A percentile compares a stretch with the other conserved stretches of the same genome.
phyloP scores from a whole-genome alignment of 768 basidiomycete genomes.

The Ephemerocybe angulata region DNA sequence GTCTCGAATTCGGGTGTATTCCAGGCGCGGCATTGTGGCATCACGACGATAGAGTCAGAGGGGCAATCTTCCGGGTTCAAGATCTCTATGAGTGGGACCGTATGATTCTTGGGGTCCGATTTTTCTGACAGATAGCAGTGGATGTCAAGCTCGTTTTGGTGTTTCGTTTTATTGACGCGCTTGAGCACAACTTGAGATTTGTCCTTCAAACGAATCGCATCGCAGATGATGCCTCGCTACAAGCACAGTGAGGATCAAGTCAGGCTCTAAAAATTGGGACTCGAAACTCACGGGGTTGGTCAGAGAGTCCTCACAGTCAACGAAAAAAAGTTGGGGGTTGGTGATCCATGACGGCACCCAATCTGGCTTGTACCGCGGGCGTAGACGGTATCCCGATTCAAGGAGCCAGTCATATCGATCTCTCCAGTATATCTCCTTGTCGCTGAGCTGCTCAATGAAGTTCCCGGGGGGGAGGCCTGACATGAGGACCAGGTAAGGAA shows the following conservation, averaged over 20 bases:
- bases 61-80: background rate
- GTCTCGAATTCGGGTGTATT: too few species aligned
- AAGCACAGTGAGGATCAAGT: background rate
- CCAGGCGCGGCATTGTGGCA: background rate
- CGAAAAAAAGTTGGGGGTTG: background rate
- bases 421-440: slow-evolving; percentile 1
- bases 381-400: slow-evolving; percentile 7
- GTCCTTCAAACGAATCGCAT: background rate
- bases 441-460: background rate
- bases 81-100: background rate
- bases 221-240: background rate
- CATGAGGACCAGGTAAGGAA: too few species aligned
- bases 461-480: too few species aligned
- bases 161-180: background rate
- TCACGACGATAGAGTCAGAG: background rate
- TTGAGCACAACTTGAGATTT: background rate
- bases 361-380: slow-evolving; percentile 3
- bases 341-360: slow-evolving; percentile 9
- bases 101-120: background rate
- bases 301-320: background rate
- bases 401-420: background rate
- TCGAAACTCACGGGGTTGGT: background rate
- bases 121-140: background rate
- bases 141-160: background rate
- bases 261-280: background rate